Evolutionary conservation across 1,284 basidiomycete species (phyloP), one percentile per base, ranked within the genome.

Genomic region (Sanguinoderma infundibulare): DNA sequence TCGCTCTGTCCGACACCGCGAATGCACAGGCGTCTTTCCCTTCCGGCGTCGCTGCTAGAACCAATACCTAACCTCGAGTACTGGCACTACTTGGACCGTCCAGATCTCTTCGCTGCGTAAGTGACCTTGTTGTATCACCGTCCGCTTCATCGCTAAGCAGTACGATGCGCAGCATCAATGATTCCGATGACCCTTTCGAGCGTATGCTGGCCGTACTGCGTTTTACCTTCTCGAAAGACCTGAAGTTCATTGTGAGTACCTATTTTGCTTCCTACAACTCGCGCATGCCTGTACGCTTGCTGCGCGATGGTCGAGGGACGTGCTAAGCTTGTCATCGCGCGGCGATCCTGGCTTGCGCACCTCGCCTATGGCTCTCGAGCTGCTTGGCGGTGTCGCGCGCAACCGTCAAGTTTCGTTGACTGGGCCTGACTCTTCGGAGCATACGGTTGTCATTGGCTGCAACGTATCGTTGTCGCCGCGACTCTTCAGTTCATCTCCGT

Each of bases 41-140:
- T 97, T 50, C 95, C 95, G 2, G 94, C 95, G 14, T 96, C 94
- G 28, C 76, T 97, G 53, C 83, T 97, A 40, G 95, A 97, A 72
- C 95, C 95, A 5, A 86, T 96, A 70, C 95, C 95, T 4, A 98
- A 97, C 76, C 84, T 98, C 57, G 96, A 98, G 77, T 96, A 95
- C 77, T 97, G 93, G 93, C 92, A 95, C 67, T 98, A 97, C 71
- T 84, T 96, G 52, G 96, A 98, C 76, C 84, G 96, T 65, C 95
- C 96, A 10, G 96, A 98, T 76, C 81, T 96, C 49, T 96, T 98
- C 73, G 90, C 91, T 70, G 88, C 93, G 94, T 96, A 73, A 79
- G 87, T 80, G 2, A 30, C 40, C 14, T 0, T 17, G 26, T n/a
- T 38, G 22, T 9, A 30, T 47, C 20, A 12, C 40, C 5, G 20